Conservation (phyloP, 352 stramenopile species). For the Discostella stelligera region DNA sequence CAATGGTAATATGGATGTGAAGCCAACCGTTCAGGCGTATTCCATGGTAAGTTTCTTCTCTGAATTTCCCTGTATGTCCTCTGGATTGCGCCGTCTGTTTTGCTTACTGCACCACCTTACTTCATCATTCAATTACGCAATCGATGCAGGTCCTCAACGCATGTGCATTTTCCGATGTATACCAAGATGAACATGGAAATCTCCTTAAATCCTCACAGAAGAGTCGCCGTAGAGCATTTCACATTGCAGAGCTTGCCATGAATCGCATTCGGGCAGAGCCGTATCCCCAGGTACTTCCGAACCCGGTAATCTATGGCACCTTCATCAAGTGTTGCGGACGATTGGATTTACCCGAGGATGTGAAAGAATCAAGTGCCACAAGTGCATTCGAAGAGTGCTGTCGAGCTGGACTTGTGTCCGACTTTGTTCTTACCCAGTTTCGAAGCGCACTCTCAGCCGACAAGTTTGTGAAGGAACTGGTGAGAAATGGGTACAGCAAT, state of each 20-base stretch:
- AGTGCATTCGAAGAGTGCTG: slow-evolving; percentile 59
- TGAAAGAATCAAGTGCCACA: slow-evolving; percentile 39
- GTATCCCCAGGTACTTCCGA: slow-evolving; percentile 23
- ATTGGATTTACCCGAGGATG: slow-evolving; percentile 42
- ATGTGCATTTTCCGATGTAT: slow-evolving; percentile 63
- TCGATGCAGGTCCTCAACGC: slow-evolving; percentile 60
- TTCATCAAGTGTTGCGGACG: slow-evolving; percentile 73
- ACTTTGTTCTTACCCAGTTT: slow-evolving; percentile 71
- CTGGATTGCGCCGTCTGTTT: slow-evolving; percentile 7
- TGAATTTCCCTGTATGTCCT: not conserved
- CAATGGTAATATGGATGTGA: slow-evolving; percentile 50
- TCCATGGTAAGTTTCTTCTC: slow-evolving; percentile 43
- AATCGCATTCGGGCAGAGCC: slow-evolving; percentile 42
- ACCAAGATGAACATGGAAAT: slow-evolving; percentile 38
- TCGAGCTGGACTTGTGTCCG: slow-evolving; percentile 55
- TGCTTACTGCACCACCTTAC: not conserved
- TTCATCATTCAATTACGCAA: not conserved
- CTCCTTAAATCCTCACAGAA: slow-evolving; percentile 26
- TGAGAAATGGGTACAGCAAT: slow-evolving; percentile 48
- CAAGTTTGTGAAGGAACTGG: slow-evolving; percentile 51
- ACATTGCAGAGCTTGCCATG: slow-evolving; percentile 57
- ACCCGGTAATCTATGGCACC: slow-evolving; percentile 52
- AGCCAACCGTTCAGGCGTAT: slow-evolving; percentile 57
- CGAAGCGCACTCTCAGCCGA: slow-evolving; percentile 51
- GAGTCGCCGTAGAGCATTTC: slow-evolving; percentile 54